These are phyloP conservation scores for Rhodotorula babjevae DNA, from an alignment of 768 basidiomycete genomes.

Conservation along the genomic window DNA sequence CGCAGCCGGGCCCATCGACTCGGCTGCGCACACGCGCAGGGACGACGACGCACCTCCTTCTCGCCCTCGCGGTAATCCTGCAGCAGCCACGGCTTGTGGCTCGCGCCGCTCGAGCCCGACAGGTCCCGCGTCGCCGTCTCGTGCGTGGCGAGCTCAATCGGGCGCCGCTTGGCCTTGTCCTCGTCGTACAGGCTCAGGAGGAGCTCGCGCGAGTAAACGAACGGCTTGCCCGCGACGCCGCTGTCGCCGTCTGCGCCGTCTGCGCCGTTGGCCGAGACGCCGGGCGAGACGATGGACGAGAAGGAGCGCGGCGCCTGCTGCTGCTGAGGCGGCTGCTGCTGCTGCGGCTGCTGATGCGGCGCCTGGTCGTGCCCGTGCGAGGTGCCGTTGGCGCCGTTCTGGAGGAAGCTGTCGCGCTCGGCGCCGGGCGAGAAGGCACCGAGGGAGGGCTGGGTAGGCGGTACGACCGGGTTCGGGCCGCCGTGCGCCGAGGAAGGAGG, in stretches of 20 bases:
- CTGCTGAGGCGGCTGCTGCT: not conserved
- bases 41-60: slow-evolving; percentile 30
- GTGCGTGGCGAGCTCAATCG: slow-evolving; percentile 34
- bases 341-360: too few species aligned
- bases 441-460: slow-evolving; percentile 20
- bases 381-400: not conserved
- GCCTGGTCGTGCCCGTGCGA: too few species aligned
- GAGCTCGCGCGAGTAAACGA: slow-evolving; percentile 39
- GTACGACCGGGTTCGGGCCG: slow-evolving; percentile 13
- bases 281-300: slow-evolving; percentile 31
- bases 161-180: slow-evolving; percentile 35
- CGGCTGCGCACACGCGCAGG: too few species aligned
- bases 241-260: not conserved
- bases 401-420: not conserved
- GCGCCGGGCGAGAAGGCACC: slow-evolving; percentile 12
- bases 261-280: not conserved
- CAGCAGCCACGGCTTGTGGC: slow-evolving; percentile 30
- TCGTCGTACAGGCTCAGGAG: slow-evolving; percentile 38
- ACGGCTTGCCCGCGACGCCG: slow-evolving; percentile 15
- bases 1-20: too few species aligned
- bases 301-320: slow-evolving; percentile 14
- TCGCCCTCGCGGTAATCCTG: slow-evolving; percentile 36
- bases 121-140: slow-evolving; percentile 30
- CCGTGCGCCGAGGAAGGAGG: not conserved
- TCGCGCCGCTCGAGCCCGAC: not conserved